Evolutionary conservation across 2,329 filamentous ascomycete genomes (phyloP), one percentile per base, ranked within the genome.

Genomic region (Beauveria medogensis): DNA sequence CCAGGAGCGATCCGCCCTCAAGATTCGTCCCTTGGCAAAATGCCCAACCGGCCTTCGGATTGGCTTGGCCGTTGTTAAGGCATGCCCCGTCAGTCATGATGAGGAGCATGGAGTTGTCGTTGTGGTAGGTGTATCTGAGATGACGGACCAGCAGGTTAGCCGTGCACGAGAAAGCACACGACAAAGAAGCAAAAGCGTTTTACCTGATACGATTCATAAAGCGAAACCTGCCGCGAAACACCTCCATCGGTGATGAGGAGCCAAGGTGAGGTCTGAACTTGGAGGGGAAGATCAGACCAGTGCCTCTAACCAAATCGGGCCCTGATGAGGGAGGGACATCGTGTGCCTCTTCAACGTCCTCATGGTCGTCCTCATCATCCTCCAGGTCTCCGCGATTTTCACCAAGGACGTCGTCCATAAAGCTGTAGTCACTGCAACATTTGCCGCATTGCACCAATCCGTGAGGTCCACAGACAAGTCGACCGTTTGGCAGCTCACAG

Each of bases 11-110:
- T 5, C 65, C 51, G 18, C 62, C 64, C 3, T 24, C 30, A 6
- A 60, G 54, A 47, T 22, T 12, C 30, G 22, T 48, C 22, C 70
- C 66, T 57, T 70, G 64, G 41, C 71, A 64, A 58, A 80, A 70
- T 0, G 71, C 73, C 69, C 75, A 80, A 54, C 75, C 77, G 2
- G 73, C 78, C 63, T 65, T 68, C 1, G 75, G 68, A 43, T 75
- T 66, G 3, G 59, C 22, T 37, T 69, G 61, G 30, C 77, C 77
- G 61, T 81, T 80, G 56, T 74, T 65, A 5, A 74, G 63, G 61
- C 79, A 82, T 0, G 77, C 73, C 3, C 79, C 78, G 64, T 80
- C 77, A 0, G 77, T 77, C 63, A 74, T 76, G 53, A 82, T 70
- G 10, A 82, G 72, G 18, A 71, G 63, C 18, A 70, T 63, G 5